Conservation (phyloP, 345 rosid genomes). For the Corchorus capsularis region DNA sequence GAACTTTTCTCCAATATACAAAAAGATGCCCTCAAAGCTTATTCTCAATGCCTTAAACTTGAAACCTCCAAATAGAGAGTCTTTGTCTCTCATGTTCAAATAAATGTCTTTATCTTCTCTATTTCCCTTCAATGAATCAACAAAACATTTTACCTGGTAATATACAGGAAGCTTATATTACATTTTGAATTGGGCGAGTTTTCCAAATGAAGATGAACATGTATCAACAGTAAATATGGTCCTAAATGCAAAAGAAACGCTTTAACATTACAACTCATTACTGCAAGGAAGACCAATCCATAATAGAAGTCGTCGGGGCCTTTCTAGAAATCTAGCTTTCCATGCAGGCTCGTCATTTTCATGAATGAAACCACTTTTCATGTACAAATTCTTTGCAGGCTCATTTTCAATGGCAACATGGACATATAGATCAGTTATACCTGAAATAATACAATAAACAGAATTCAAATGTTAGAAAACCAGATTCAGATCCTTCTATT, state of each 20-base stretch:
- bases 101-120: not conserved
- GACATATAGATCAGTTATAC: constrained; percentile 86
- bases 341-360: constrained; percentile 89
- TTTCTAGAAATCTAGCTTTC: constrained; percentile 88
- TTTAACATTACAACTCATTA: constrained; percentile 26
- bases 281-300: constrained; percentile 59
- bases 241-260: not conserved
- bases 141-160: not conserved
- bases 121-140: not conserved
- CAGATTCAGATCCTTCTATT: not conserved
- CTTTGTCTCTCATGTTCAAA: no score
- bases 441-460: constrained; percentile 34
- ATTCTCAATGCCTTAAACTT: no score
- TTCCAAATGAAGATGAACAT: no score
- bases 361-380: constrained; percentile 65
- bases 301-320: constrained; percentile 71
- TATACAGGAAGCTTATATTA: constrained; percentile 15
- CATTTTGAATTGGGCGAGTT: not conserved
- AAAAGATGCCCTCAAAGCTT: no score
- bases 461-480: not conserved
- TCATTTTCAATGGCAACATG: constrained; percentile 84
- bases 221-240: no score
- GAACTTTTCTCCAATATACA: no score
- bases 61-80: no score
- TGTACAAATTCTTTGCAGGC: constrained; percentile 78